These are phyloP conservation scores for Porcisia hertigi DNA, from an alignment of 208 protist genomes.

Conservation along the genomic window DNA sequence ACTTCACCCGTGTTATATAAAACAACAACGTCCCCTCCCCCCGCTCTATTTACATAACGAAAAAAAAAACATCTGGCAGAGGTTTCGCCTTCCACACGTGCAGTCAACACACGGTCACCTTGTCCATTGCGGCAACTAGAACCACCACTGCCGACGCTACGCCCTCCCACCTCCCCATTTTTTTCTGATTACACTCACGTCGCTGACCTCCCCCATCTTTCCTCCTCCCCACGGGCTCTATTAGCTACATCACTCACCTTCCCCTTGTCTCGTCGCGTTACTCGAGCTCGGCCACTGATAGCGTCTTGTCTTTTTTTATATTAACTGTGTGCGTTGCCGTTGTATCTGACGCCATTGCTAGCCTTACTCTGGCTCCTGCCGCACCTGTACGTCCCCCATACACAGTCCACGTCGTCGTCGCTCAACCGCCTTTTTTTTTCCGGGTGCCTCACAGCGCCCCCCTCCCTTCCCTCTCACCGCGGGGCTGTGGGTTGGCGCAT, in stretches of 20 bases:
- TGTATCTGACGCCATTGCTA: background rate
- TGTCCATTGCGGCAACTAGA: background rate
- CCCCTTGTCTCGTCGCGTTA: background rate
- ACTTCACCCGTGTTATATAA: too few relatives aligned
- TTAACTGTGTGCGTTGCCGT: background rate
- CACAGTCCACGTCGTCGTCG: background rate
- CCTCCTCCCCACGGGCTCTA: constrained; percentile 1
- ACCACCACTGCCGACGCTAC: background rate
- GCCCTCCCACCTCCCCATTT: too few relatives aligned
- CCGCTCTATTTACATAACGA: too few relatives aligned
- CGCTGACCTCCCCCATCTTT: background rate
- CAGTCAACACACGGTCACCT: background rate
- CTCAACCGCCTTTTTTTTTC: background rate
- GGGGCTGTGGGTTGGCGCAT: background rate
- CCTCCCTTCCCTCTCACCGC: background rate
- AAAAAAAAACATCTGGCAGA: background rate
- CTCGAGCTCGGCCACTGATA: background rate
- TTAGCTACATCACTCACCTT: background rate
- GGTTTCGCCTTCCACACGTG: background rate
- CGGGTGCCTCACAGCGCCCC: background rate
- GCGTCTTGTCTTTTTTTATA: background rate
- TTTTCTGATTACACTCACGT: too few relatives aligned
- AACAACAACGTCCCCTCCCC: too few relatives aligned
- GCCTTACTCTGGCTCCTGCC: background rate
- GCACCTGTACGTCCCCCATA: background rate